Evolutionary conservation across 2,329 filamentous ascomycete genomes (phyloP).

Genomic region (Exophiala viscosa): DNA sequence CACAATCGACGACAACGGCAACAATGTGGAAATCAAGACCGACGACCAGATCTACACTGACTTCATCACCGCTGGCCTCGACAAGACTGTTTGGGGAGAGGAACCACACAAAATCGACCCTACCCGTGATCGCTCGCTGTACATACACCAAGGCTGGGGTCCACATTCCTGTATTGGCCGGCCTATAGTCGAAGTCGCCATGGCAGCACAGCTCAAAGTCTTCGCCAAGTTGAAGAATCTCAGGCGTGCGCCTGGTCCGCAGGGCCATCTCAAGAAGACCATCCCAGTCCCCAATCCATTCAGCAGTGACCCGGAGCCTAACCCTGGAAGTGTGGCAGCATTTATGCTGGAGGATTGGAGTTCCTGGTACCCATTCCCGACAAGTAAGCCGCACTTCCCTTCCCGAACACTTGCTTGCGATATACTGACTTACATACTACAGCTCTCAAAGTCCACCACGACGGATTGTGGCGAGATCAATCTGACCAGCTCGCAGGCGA

Average conservation of each 20-base stretch:
- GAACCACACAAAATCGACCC: constrained; percentile 44
- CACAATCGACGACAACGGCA: constrained; percentile 23
- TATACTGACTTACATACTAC: constrained; percentile 6
- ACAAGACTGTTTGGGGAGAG: constrained; percentile 36
- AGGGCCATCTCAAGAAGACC: constrained; percentile 41
- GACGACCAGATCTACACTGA: constrained; percentile 28
- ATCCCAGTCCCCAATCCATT: constrained; percentile 29
- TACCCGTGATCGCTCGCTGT: constrained; percentile 38
- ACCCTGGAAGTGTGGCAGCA: constrained; percentile 39
- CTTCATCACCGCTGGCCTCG: constrained; percentile 34
- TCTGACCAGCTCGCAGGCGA: constrained; percentile 20
- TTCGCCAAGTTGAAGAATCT: constrained; percentile 41
- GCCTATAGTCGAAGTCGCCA: constrained; percentile 41
- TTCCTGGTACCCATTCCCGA: constrained; percentile 41
- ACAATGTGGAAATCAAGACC: constrained; percentile 17
- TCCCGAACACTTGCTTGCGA: not conserved
- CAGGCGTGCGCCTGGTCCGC: constrained; percentile 39
- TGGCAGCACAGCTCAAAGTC: constrained; percentile 42
- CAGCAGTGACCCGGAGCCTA: constrained; percentile 28
- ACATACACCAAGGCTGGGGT: constrained; percentile 47
- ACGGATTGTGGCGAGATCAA: constrained; percentile 23
- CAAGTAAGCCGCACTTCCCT: constrained; percentile 20
- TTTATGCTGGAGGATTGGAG: constrained; percentile 45
- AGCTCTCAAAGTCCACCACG: constrained; percentile 29
- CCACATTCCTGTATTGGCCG: constrained; percentile 47